Conservation (phyloP, 805 yeast genomes). For the Priceomyces medius region DNA sequence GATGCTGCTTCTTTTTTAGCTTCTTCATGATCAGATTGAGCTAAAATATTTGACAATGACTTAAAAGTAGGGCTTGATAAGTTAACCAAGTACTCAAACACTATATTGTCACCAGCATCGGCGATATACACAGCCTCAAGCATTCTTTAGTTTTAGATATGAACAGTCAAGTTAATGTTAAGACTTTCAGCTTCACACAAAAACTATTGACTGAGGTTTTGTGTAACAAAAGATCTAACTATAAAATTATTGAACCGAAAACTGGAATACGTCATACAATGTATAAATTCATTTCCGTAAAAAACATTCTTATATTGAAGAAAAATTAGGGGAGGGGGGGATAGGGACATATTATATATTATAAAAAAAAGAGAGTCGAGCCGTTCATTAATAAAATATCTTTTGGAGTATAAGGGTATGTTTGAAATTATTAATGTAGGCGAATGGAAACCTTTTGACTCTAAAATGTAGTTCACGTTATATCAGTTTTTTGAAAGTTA, state of each 20-base stretch:
- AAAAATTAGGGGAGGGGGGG: slow-evolving; percentile 4
- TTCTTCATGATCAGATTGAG: slow-evolving; percentile 5
- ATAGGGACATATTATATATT: neutral
- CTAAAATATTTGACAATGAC: slow-evolving; percentile 19
- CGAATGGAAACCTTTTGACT: neutral
- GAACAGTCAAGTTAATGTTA: too few relatives aligned
- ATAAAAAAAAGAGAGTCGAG: slow-evolving; percentile 12
- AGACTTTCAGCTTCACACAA: too few relatives aligned
- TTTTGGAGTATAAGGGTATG: slow-evolving; percentile 15
- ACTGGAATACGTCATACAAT: neutral
- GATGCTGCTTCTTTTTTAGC: slow-evolving; percentile 8
- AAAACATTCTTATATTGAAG: neutral
- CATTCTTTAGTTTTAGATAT: slow-evolving; percentile 20
- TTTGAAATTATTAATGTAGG: neutral
- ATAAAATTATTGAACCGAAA: neutral
- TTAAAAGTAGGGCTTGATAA: slow-evolving; percentile 32
- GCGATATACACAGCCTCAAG: slow-evolving; percentile 45
- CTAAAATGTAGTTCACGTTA: neutral
- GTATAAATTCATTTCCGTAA: neutral
- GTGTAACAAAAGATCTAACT: neutral
- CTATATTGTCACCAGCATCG: slow-evolving; percentile 31
- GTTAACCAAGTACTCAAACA: slow-evolving; percentile 35
- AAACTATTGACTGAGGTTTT: too few relatives aligned
- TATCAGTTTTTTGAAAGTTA: slow-evolving; percentile 3
- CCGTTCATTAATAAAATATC: slow-evolving; percentile 13